Base-by-base conservation (phyloP, 495 filamentous ascomycete genomes). In the Pseudevernia furfuracea region DNA sequence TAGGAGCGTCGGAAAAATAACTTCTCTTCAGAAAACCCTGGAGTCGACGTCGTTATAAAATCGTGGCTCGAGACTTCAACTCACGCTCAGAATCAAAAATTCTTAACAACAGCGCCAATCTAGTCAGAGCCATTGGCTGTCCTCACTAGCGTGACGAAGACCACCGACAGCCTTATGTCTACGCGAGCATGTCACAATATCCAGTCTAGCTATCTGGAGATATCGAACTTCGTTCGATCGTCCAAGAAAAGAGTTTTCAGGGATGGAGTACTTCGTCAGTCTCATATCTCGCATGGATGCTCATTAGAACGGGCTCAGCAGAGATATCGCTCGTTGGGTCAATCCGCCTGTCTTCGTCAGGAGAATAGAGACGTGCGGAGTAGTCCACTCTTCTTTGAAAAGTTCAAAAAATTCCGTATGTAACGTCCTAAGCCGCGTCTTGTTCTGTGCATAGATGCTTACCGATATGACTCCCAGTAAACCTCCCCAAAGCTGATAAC, bases 361-460 rank as follows among this genome's bases (percentile, higher is more conserved):
- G 28, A 25, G 6, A 36, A 9, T 19, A 2, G 12, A 37, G 36
- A 52, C 8, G 17, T 39, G 46, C 19, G 17, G 12, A 32, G 30
- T 5, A 43, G 69, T 57, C 70, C 73, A 59, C 67, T 67, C 15
- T 72, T 78, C 19, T 41, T 82, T 48, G 74, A 80, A 36, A 71
- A 75, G n/a, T 85, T 78, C 61, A 82, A 81, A 64, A 71, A 71
- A 38, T 75, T 80, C 19, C 74, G 82, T 85, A 72, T 41, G 77
- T 72, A 38, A n/a, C 44, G 39, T 28, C 43, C 38, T 52, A 14
- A 43, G 21, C 25, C 39, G 2, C 11, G 6, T 17, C 23, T 23
- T 58, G 46, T 14, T 25, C 28, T 52, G 44, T 21, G 34, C 44
- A 57, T 58, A 52, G 60, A 59, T 70, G 64, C 72, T 61, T 55